Evolutionary conservation across 306 rosid genomes (phyloP).

Genomic region (Dalbergia cultrata): DNA sequence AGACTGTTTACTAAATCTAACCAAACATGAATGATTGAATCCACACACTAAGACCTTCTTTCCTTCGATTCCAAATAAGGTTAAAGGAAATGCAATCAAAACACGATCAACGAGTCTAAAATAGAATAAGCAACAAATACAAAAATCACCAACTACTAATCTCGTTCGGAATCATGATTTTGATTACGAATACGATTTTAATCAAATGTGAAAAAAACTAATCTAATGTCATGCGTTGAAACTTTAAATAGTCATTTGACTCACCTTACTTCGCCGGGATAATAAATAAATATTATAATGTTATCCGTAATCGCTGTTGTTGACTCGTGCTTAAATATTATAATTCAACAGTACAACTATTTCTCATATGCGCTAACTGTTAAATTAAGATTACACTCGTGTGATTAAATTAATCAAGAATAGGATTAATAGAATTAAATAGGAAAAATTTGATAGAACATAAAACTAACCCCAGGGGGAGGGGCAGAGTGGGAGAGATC

Average conservation of each 20-base stretch:
- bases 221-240: background rate
- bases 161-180: slow-evolving; percentile 15
- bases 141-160: background rate
- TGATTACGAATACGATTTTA: background rate
- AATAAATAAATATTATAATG: background rate
- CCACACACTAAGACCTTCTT: background rate
- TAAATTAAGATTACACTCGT: background rate
- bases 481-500: slow-evolving; percentile 53
- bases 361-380: background rate
- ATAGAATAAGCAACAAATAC: slow-evolving; percentile 5
- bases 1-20: background rate
- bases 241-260: slow-evolving; percentile 24
- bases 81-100: slow-evolving; percentile 14
- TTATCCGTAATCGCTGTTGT: background rate
- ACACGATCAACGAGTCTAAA: background rate
- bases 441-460: too few relatives aligned
- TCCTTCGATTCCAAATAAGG: slow-evolving; percentile 5
- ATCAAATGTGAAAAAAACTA: slow-evolving; percentile 11
- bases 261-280: background rate
- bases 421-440: background rate
- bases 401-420: background rate
- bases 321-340: slow-evolving; percentile 12
- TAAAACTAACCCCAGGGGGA: slow-evolving; percentile 47
- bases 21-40: background rate
- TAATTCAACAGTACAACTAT: slow-evolving; percentile 23